These are phyloP conservation scores for Parathielavia appendiculata DNA, from an alignment of 495 filamentous ascomycete genomes.

Conservation along the genomic window DNA sequence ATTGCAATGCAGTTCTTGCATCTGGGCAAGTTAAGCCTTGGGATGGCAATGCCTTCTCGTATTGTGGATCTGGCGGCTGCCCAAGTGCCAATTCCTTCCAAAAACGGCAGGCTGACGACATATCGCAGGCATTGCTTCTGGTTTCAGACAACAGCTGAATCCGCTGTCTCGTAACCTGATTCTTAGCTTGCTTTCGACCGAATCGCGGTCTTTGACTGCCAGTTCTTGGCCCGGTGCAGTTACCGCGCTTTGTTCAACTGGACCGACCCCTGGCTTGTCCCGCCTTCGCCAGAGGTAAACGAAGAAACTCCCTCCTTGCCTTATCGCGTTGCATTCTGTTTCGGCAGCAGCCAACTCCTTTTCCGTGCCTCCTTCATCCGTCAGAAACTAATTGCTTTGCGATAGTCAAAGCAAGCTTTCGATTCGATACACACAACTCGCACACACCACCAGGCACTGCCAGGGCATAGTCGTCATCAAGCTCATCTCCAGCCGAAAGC, in stretches of 20 bases:
- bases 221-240: conserved; percentile 3
- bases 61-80: neutral
- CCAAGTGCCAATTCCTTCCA: neutral
- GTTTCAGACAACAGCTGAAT: neutral
- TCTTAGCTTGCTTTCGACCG: neutral
- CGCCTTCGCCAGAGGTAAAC: conserved; percentile 5
- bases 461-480: neutral
- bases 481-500: neutral
- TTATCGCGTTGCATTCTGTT: conserved; percentile 6
- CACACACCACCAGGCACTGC: neutral
- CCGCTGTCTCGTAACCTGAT: neutral
- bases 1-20: neutral
- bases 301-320: neutral
- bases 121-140: neutral
- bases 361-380: conserved; percentile 10
- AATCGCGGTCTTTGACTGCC: neutral
- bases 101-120: neutral
- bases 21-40: neutral
- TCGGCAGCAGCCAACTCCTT: neutral
- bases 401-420: conserved; percentile 10
- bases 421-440: neutral
- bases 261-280: neutral
- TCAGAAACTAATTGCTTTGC: neutral
- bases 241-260: conserved; percentile 1
- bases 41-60: neutral